A percentile compares a stretch with the other conserved stretches of the same genome.
Evolutionary conservation across 306 rosid species (phyloP).

Genomic region (Citrullus mucosospermus): DNA sequence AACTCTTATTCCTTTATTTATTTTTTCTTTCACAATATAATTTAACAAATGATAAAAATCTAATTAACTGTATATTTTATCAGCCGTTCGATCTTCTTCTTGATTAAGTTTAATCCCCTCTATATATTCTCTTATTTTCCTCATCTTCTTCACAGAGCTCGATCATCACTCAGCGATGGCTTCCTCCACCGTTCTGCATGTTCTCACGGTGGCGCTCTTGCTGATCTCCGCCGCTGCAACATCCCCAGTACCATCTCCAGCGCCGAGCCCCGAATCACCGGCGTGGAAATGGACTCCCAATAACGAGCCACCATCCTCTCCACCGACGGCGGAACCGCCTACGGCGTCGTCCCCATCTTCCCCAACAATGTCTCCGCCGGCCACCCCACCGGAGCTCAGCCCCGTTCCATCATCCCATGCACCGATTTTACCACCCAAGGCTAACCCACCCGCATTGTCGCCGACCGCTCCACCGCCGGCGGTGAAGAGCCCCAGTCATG

Average conservation of each 20-base stretch:
- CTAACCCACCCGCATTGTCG: neutral
- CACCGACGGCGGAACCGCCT: neutral
- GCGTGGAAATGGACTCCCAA: constrained; percentile 4
- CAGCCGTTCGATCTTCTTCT: neutral
- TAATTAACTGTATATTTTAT: neutral
- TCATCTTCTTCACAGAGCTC: neutral
- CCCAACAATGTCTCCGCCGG: neutral
- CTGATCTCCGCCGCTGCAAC: neutral
- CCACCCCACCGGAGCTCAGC: neutral
- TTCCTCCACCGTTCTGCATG: constrained; percentile 6
- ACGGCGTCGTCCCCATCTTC: neutral
- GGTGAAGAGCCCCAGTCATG: neutral
- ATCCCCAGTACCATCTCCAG: neutral
- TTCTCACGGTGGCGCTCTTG: neutral
- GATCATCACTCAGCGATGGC: neutral
- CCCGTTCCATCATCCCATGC: neutral
- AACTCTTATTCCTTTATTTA: neutral
- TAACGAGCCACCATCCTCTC: neutral
- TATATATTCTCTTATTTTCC: neutral
- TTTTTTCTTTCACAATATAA: neutral
- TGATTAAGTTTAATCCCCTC: neutral
- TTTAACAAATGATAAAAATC: neutral
- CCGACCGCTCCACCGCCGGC: neutral
- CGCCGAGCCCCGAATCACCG: neutral
- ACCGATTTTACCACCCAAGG: neutral